Evolutionary conservation across 208 protist species (phyloP).

Genomic region (Trichomonas gallinae): DNA sequence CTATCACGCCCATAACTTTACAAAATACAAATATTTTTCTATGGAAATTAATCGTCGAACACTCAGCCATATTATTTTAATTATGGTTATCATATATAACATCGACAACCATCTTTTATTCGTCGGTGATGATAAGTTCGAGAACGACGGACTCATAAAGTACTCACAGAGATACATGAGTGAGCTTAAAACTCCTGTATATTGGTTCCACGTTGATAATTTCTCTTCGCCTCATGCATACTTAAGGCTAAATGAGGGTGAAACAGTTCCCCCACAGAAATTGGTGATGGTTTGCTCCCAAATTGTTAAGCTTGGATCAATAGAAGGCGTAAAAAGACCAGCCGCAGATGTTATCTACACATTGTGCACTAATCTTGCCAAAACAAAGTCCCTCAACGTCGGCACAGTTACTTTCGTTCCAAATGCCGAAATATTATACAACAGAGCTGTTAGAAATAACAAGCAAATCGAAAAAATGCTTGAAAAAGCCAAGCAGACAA

Average conservation of each 20-base stretch:
- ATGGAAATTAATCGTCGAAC: too few species aligned
- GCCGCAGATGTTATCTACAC: conserved; percentile 4
- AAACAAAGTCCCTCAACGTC: background rate
- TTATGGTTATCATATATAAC: background rate
- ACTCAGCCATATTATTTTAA: too few species aligned
- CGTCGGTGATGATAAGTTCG: conserved; percentile 11
- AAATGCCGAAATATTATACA: background rate
- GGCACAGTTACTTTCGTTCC: background rate
- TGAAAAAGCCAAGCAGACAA: background rate
- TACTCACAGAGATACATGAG: conserved; percentile 13
- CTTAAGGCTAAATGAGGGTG: background rate
- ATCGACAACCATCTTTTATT: conserved; percentile 6
- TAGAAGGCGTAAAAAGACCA: conserved; percentile 7
- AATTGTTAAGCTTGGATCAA: background rate
- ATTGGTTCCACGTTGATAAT: conserved; percentile 21
- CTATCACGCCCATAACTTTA: too few species aligned
- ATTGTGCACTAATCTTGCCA: background rate
- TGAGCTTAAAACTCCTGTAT: background rate
- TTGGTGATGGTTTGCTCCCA: background rate
- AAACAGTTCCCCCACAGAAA: background rate
- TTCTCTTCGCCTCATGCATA: background rate
- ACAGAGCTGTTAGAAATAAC: background rate
- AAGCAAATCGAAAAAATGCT: background rate
- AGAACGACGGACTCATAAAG: conserved; percentile 1
- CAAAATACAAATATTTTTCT: too few species aligned